Conservation (phyloP, 2,329 filamentous ascomycete species). For the Penicillium sp. region DNA sequence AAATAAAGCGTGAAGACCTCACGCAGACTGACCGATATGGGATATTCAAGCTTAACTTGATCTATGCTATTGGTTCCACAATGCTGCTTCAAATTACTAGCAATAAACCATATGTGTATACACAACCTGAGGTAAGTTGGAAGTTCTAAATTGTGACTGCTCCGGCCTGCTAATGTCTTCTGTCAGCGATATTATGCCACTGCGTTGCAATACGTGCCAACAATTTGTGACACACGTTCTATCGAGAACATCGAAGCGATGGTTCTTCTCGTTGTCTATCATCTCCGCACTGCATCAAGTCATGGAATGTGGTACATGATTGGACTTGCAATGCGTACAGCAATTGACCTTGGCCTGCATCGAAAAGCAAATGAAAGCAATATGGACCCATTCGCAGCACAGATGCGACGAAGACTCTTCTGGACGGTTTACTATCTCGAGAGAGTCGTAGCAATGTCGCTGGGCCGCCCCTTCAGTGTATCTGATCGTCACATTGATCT, state of each 20-base stretch:
- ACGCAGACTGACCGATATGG: conserved; percentile 43
- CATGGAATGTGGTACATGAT: conserved; percentile 58
- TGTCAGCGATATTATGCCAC: conserved; percentile 50
- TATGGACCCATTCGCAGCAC: conserved; percentile 43
- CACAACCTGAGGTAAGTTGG: conserved; percentile 42
- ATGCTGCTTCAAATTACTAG: conserved; percentile 51
- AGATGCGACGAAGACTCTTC: conserved; percentile 51
- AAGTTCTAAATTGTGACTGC: too few species aligned
- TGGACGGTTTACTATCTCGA: conserved; percentile 56
- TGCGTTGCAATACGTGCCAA: conserved; percentile 51
- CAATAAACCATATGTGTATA: conserved; percentile 46
- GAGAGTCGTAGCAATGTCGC: conserved; percentile 51
- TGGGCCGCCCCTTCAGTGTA: conserved; percentile 53
- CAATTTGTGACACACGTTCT: conserved; percentile 50
- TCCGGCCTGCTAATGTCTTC: not conserved
- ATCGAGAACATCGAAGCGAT: conserved; percentile 56
- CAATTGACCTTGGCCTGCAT: conserved; percentile 54
- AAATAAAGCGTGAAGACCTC: conserved; percentile 36
- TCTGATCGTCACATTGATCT: conserved; percentile 55
- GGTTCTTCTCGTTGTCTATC: conserved; percentile 53
- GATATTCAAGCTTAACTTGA: conserved; percentile 54
- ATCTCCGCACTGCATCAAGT: conserved; percentile 52
- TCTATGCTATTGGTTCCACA: conserved; percentile 54
- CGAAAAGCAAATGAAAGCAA: conserved; percentile 47
- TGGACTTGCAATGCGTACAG: conserved; percentile 55